A percentile compares a stretch with the other conserved stretches of the same genome.
Conservation (phyloP, 495 filamentous ascomycete species). For the Aspergillus kassunensis region DNA sequence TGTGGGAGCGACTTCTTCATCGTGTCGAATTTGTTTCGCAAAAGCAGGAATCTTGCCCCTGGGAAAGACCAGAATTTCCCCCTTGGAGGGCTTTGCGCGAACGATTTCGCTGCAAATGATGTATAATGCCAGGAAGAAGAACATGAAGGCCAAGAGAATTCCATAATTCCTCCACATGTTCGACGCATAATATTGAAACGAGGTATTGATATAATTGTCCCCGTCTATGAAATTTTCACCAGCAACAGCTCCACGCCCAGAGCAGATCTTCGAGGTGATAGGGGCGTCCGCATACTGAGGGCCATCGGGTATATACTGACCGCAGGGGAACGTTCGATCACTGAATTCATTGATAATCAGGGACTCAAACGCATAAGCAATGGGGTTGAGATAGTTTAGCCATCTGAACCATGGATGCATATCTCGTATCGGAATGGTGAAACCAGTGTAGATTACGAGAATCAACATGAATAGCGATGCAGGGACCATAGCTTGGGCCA, state of each 20-base stretch:
- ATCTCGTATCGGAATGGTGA: conserved; percentile 66
- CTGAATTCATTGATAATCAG: conserved; percentile 91
- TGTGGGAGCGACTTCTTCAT: conserved; percentile 29
- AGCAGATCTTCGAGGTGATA: conserved; percentile 50
- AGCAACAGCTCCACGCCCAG: conserved; percentile 55
- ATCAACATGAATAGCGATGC: conserved; percentile 77
- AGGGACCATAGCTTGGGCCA: conserved; percentile 81
- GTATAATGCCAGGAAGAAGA: conserved; percentile 63
- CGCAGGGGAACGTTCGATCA: conserved; percentile 59
- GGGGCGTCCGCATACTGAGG: conserved; percentile 47
- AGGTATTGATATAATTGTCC: conserved; percentile 60
- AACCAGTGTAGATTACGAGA: conserved; percentile 86
- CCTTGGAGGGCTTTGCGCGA: conserved; percentile 74
- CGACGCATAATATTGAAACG: conserved; percentile 55
- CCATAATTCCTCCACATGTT: conserved; percentile 82
- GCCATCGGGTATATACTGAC: conserved; percentile 54
- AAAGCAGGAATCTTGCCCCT: conserved; percentile 66
- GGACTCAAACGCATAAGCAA: conserved; percentile 82
- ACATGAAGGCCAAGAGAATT: conserved; percentile 70
- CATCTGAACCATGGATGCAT: conserved; percentile 85
- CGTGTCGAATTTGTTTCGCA: conserved; percentile 43
- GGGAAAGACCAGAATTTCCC: conserved; percentile 84
- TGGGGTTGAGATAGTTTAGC: conserved; percentile 83
- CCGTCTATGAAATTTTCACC: conserved; percentile 58
- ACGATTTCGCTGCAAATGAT: conserved; percentile 71